These are phyloP conservation scores for Fragaria vesca DNA, from an alignment of 306 rosid species.

Conservation along the genomic window DNA sequence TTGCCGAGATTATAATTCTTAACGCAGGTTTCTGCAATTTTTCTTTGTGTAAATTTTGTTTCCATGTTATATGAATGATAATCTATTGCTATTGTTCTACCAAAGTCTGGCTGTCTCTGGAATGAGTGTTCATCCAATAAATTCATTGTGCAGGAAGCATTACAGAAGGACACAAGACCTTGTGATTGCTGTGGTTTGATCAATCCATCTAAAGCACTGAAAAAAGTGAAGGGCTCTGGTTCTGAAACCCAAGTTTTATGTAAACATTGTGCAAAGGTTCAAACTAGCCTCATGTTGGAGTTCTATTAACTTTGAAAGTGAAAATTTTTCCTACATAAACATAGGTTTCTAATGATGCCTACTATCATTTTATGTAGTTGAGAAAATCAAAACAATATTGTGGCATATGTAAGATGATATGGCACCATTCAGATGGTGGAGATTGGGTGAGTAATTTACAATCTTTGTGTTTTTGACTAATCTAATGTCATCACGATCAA, in stretches of 20 bases:
- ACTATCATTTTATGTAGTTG: conserved; percentile 45
- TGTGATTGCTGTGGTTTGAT: conserved; percentile 79
- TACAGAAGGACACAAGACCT: conserved; percentile 37
- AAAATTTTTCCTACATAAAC: background rate
- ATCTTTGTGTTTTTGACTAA: background rate
- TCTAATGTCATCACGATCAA: background rate
- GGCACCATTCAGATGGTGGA: conserved; percentile 97
- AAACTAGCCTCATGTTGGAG: conserved; percentile 12
- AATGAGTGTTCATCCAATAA: conserved; percentile 26
- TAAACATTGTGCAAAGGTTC: conserved; percentile 84
- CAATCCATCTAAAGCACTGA: conserved; percentile 53
- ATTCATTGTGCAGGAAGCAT: conserved; percentile 53
- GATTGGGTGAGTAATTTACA: conserved; percentile 75
- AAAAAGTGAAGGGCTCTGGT: conserved; percentile 55
- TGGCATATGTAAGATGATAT: conserved; percentile 91
- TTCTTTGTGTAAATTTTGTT: background rate
- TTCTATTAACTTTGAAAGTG: background rate
- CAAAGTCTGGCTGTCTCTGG: background rate
- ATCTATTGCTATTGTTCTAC: background rate
- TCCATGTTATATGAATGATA: background rate
- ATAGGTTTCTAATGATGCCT: conserved; percentile 13
- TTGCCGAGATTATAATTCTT: conserved; percentile 2
- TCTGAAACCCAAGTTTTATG: conserved; percentile 52
- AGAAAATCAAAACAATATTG: conserved; percentile 88
- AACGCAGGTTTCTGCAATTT: background rate